Evolutionary conservation across 805 yeast genomes (phyloP), one percentile per base, ranked within the genome.

Genomic region (Candida succiphila): DNA sequence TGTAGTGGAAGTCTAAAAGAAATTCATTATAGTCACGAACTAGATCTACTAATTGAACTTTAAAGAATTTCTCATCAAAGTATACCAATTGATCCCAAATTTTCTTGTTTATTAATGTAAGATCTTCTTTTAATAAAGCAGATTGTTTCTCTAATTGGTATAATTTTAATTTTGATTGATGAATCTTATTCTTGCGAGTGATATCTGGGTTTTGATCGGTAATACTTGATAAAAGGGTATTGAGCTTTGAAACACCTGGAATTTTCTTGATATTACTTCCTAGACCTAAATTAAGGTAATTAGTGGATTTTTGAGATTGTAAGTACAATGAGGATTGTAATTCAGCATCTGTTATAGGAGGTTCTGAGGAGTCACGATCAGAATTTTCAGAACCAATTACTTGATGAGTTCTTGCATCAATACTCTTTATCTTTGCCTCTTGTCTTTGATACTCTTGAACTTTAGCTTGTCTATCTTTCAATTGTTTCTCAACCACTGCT

Each of bases 121-220:
- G 41, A 30, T 59, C 64, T 4, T 33, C 25, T 5, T 36, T 41
- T 4, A 55, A 30, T 4, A 56, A 34, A 13, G 43, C 49, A 18
- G 39, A 39, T 34, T 59, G 64, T 31, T 51, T 44, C 24, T 51
- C 52, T 32, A 54, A 44, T 34, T 56, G 58, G 27, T 49, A 50
- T 2, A 57, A 39, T 34, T 48, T 46, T 28, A 56, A 34, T 31
- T 49, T 54, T 20, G 56, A 32, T 29, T 49, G 46, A 33, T 52
- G 48, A 7, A 50, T 34, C 25, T 54, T 53, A 23, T 48, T 51
- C 28, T 49, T 45, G 25, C 62, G 37, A 5, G 63, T 56, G 31
- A 49, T 55, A 22, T 55, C 60, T 2, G 60, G 61, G 37, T 56
- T 51, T 1, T 48, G 40, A 30, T 58, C 63, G 22, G 58, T 56